Conservation (phyloP, 306 rosid species). For the Carpinus viminea region DNA sequence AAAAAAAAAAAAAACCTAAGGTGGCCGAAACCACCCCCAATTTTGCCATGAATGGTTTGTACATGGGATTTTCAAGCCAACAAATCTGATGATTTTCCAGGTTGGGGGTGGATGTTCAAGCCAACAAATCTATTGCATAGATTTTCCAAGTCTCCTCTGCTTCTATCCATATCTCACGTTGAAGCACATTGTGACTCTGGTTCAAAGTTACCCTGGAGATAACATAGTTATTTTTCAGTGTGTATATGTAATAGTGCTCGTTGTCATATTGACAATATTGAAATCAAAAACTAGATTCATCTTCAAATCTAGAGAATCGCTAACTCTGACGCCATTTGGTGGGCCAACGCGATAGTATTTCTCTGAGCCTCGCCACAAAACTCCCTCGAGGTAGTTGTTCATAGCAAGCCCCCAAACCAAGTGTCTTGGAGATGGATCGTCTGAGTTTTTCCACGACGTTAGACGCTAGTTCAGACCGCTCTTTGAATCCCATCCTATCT, state of each 20-base stretch:
- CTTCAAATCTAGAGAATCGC: slow-evolving; percentile 36
- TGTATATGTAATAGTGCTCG: slow-evolving; percentile 46
- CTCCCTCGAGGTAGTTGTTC: slow-evolving; percentile 34
- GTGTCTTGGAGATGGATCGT: slow-evolving; percentile 58
- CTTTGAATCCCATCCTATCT: slow-evolving; percentile 52
- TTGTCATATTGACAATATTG: slow-evolving; percentile 31
- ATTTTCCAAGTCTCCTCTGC: no score
- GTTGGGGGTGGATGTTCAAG: no score
- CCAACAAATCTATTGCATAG: no score
- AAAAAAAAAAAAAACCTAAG: no score
- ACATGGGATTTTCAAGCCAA: no score
- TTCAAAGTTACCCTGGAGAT: no score
- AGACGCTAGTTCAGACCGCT: slow-evolving; percentile 34
- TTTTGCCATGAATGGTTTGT: no score
- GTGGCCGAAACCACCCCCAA: no score
- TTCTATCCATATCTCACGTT: no score
- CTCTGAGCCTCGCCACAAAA: slow-evolving; percentile 35
- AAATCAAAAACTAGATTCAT: slow-evolving; percentile 34
- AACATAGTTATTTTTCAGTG: no score
- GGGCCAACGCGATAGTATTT: slow-evolving; percentile 41
- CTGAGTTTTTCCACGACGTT: slow-evolving; percentile 44
- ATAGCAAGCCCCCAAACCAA: slow-evolving; percentile 35
- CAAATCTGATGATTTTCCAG: no score
- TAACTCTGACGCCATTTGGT: slow-evolving; percentile 46
- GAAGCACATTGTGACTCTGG: no score